Percentiles rank a stretch among this genome's conserved stretches.
Conservation (phyloP, 768 basidiomycete genomes). For the Pleurotus eryngii region DNA sequence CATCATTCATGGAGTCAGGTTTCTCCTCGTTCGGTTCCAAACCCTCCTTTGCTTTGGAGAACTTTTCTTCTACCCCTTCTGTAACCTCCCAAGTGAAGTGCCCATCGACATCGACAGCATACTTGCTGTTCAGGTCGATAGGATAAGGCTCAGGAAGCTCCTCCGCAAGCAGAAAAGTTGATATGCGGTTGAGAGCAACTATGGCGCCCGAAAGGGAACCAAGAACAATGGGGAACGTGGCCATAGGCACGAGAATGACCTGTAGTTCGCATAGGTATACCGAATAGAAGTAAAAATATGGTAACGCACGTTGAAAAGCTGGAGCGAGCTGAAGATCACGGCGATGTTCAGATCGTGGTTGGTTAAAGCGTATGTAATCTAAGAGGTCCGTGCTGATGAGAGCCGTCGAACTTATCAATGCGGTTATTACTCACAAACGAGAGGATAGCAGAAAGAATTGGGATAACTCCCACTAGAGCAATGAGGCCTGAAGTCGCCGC, state of each 20-base stretch:
- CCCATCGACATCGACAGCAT: slow-evolving; percentile 29
- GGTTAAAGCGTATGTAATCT: slow-evolving; percentile 43
- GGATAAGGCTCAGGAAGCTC: slow-evolving; percentile 28
- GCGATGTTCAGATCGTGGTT: slow-evolving; percentile 40
- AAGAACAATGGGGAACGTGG: slow-evolving; percentile 36
- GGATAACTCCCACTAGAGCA: slow-evolving; percentile 46
- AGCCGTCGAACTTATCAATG: not conserved
- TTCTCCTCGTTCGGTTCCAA: slow-evolving; percentile 12
- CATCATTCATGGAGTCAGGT: slow-evolving; percentile 11
- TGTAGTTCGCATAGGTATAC: slow-evolving; percentile 3
- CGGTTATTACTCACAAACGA: slow-evolving; percentile 38
- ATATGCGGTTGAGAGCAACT: slow-evolving; percentile 31
- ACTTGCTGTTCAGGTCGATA: slow-evolving; percentile 22
- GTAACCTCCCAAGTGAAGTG: slow-evolving; percentile 27
- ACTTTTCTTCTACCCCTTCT: slow-evolving; percentile 22
- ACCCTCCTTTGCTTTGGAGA: slow-evolving; percentile 10
- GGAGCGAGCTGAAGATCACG: slow-evolving; percentile 42
- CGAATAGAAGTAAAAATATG: not conserved
- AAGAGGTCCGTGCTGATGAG: too few species aligned
- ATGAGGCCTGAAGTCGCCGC: slow-evolving; percentile 36
- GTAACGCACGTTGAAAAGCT: slow-evolving; percentile 26
- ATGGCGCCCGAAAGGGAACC: slow-evolving; percentile 28
- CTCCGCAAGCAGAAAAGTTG: slow-evolving; percentile 30
- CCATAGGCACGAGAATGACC: slow-evolving; percentile 38
- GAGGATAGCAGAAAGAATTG: slow-evolving; percentile 46